phyloP scores from a whole-genome alignment of 2,329 filamentous ascomycete genomes.

The Alternaria ethzedia region DNA sequence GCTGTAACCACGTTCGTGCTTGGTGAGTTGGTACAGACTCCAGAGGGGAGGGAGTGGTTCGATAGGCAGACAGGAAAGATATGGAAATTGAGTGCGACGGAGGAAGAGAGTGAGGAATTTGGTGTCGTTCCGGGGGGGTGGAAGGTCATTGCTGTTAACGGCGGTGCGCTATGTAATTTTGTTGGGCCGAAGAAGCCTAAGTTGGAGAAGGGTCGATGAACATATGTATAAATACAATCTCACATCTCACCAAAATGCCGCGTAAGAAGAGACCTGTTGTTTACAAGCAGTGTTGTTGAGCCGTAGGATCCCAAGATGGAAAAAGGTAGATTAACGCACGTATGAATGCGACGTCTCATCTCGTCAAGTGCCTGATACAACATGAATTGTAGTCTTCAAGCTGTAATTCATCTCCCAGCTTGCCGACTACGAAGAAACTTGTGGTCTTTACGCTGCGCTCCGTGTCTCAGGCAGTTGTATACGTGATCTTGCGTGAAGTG shows the following conservation, averaged over 20 bases:
- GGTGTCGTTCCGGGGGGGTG: slow-evolving; percentile 27
- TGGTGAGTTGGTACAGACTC: slow-evolving; percentile 64
- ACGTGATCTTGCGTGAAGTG: not conserved
- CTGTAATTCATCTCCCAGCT: not conserved
- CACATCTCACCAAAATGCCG: not conserved
- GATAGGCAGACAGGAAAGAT: slow-evolving; percentile 45
- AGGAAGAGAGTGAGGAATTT: slow-evolving; percentile 8
- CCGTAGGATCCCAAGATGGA: too few species aligned
- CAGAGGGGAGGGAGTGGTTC: slow-evolving; percentile 64
- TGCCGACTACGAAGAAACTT: not conserved
- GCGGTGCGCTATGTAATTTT: slow-evolving; percentile 77
- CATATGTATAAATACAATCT: not conserved
- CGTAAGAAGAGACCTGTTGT: not conserved
- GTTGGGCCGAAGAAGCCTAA: slow-evolving; percentile 51
- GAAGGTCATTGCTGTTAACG: slow-evolving; percentile 69
- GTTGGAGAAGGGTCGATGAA: not conserved
- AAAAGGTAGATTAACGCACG: too few species aligned
- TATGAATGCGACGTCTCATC: too few species aligned
- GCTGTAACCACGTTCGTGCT: slow-evolving; percentile 66
- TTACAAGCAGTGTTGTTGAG: too few species aligned
- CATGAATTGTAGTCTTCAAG: too few species aligned
- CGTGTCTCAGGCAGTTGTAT: not conserved
- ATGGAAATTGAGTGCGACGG: slow-evolving; percentile 30
- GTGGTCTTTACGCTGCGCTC: not conserved
- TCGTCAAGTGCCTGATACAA: too few species aligned